Percentiles rank a stretch among this genome's conserved stretches.
Conservation (phyloP, 352 stramenopile species). For the Pythium brachiatum region DNA sequence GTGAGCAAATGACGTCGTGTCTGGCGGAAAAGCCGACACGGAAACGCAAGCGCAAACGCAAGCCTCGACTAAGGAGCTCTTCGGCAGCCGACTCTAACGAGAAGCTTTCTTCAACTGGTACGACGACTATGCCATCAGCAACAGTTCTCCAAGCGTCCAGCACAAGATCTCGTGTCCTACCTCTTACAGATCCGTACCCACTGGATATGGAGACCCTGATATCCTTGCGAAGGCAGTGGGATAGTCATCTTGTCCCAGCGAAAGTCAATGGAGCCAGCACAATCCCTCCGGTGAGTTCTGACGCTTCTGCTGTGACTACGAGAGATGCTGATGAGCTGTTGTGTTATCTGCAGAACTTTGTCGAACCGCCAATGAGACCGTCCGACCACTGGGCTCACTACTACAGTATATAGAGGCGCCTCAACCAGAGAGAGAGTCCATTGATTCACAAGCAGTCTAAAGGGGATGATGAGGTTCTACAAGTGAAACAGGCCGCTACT, state of each 20-base stretch:
- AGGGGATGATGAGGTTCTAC: neutral
- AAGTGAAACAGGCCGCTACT: neutral
- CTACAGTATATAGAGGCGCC: neutral
- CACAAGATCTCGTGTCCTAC: neutral
- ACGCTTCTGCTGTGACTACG: neutral
- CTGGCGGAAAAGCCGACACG: neutral
- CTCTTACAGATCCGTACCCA: constrained; percentile 28
- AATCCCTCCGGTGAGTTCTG: constrained; percentile 32
- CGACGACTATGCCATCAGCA: neutral
- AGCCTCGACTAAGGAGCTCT: neutral
- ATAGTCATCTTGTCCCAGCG: constrained; percentile 24
- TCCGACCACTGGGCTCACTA: constrained; percentile 29
- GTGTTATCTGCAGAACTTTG: constrained; percentile 38
- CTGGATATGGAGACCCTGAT: constrained; percentile 37
- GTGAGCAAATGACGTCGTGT: neutral
- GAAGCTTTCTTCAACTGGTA: neutral
- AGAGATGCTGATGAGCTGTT: neutral
- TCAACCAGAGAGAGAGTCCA: neutral
- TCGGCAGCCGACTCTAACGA: neutral
- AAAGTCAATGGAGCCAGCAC: constrained; percentile 23
- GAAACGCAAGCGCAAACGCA: constrained; percentile 15
- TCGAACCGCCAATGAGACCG: constrained; percentile 31
- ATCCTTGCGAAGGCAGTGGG: constrained; percentile 25
- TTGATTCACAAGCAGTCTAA: neutral
- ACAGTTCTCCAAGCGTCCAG: neutral